Evolutionary conservation across 257 asterid genomes (phyloP).

Genomic region (Fraxinus quadrangulata): DNA sequence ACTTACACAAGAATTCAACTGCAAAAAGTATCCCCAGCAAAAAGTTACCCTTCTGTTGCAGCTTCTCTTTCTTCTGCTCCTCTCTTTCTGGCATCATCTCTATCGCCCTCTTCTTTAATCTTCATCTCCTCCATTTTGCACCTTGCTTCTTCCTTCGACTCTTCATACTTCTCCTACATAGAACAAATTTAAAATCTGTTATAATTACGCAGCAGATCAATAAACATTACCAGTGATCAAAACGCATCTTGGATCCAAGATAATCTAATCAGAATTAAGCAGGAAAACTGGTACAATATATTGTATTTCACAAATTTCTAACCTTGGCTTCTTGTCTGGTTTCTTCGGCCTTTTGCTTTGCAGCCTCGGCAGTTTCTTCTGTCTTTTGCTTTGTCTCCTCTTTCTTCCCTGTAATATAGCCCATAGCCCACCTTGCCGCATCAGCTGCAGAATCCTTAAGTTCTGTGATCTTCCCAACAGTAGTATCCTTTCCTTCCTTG

Average conservation of each 20-base stretch:
- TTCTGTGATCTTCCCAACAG: slow-evolving; percentile 51
- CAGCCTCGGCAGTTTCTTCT: slow-evolving; percentile 38
- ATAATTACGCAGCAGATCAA: no score
- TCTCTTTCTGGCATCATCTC: slow-evolving; percentile 31
- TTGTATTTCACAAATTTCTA: slow-evolving; percentile 43
- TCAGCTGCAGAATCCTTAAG: slow-evolving; percentile 33
- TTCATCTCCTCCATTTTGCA: slow-evolving; percentile 62
- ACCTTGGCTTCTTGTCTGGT: slow-evolving; percentile 55
- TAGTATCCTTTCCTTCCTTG: slow-evolving; percentile 53
- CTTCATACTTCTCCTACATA: slow-evolving; percentile 49
- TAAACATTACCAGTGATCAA: no score
- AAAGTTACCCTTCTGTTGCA: background rate
- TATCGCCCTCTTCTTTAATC: slow-evolving; percentile 34
- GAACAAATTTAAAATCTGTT: background rate
- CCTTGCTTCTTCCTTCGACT: slow-evolving; percentile 49
- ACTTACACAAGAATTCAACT: background rate
- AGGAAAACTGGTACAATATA: background rate
- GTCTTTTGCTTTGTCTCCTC: slow-evolving; percentile 53
- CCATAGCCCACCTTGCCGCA: slow-evolving; percentile 60
- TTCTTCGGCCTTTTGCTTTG: slow-evolving; percentile 33
- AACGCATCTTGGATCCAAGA: background rate
- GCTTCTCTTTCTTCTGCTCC: slow-evolving; percentile 25
- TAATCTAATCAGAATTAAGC: background rate
- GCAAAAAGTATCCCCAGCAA: slow-evolving; percentile 24
- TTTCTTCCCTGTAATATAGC: slow-evolving; percentile 59